These are phyloP conservation scores for Anthracocystis setariae DNA, from an alignment of 1,284 basidiomycete genomes.

Conservation along the genomic window DNA sequence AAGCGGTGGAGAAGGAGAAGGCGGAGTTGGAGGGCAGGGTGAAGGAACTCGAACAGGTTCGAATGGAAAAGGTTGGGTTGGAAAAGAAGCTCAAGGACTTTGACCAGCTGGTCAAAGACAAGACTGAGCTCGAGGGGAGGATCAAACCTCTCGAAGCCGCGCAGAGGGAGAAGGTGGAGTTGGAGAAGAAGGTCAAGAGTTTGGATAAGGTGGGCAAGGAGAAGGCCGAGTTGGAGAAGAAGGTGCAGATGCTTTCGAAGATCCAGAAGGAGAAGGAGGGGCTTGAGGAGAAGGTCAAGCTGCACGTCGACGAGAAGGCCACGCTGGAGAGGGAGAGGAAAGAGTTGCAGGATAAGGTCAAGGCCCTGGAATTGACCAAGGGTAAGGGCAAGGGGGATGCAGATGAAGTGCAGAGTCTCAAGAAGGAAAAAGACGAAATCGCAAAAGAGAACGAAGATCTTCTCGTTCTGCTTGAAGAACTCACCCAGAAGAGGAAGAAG, in stretches of 20 bases:
- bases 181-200: conserved; percentile 57
- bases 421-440: conserved; percentile 72
- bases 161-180: conserved; percentile 53
- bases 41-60: conserved; percentile 71
- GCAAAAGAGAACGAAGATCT: conserved; percentile 95
- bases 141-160: conserved; percentile 8
- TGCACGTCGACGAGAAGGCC: conserved; percentile 47
- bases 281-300: conserved; percentile 8
- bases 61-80: conserved; percentile 80
- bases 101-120: conserved; percentile 27
- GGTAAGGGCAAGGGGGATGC: no score
- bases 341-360: conserved; percentile 12
- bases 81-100: conserved; percentile 39
- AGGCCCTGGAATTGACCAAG: conserved; percentile 2
- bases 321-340: conserved; percentile 44
- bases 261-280: conserved; percentile 33
- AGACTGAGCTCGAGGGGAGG: conserved; percentile 20
- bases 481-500: conserved; percentile 81
- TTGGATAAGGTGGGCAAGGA: conserved; percentile 9
- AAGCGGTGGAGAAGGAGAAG: not conserved
- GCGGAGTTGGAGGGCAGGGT: conserved; percentile 68
- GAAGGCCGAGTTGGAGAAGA: conserved; percentile 21
- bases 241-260: conserved; percentile 21
- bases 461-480: conserved; percentile 89
- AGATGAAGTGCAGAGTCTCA: conserved; percentile 7